These are phyloP conservation scores for Isoetes engelmannii DNA, from an alignment of 83 land plant species.

Conservation along the genomic window DNA sequence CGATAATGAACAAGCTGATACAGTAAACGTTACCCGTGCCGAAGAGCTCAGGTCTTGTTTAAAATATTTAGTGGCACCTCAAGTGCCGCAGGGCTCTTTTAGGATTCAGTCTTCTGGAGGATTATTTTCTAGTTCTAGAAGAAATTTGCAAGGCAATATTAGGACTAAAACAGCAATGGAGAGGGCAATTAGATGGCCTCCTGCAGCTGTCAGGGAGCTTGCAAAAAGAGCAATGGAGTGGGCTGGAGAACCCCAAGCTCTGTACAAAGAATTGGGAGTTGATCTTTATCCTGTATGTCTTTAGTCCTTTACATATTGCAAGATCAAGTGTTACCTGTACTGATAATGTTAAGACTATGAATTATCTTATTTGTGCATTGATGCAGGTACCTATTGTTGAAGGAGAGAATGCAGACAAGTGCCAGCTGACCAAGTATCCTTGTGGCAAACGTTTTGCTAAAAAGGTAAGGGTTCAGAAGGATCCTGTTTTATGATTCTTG, in stretches of 20 bases:
- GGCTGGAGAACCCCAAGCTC: constrained; percentile 54
- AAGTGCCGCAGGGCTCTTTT: not conserved
- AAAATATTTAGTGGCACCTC: constrained; percentile 38
- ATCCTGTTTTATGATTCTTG: no score
- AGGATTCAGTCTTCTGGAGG: not conserved
- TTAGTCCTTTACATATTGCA: no score
- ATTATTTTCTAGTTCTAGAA: not conserved
- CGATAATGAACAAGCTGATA: not conserved
- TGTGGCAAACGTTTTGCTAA: constrained; percentile 65
- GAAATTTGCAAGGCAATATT: not conserved
- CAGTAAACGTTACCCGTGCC: constrained; percentile 18
- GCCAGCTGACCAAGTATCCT: constrained; percentile 65
- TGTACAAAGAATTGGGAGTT: constrained; percentile 46
- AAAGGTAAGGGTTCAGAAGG: constrained; percentile 44
- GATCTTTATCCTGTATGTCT: constrained; percentile 40
- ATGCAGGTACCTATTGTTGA: constrained; percentile 94
- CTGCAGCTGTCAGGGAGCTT: constrained; percentile 49
- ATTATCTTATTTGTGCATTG: no score
- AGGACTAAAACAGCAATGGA: constrained; percentile 25
- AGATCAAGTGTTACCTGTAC: no score
- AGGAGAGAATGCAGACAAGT: constrained; percentile 41
- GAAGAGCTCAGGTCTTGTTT: constrained; percentile 45
- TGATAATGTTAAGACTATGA: no score
- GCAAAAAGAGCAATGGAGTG: constrained; percentile 60
- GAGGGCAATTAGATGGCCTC: constrained; percentile 64